Conservation (phyloP, 1,139 yeast genomes). For the Pichia sp. region DNA sequence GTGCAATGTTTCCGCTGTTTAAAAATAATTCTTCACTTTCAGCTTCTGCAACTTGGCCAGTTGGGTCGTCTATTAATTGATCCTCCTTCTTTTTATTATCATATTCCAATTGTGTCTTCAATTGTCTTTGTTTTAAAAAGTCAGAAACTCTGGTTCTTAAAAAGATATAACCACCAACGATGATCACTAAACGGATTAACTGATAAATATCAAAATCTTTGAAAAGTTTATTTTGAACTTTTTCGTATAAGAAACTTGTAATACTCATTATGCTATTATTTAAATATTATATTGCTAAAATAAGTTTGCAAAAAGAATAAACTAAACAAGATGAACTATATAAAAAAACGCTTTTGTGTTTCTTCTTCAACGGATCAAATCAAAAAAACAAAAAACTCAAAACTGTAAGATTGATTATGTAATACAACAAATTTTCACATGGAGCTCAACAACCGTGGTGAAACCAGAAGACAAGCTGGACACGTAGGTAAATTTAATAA, state of each 20-base stretch:
- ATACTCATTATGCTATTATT: slow-evolving; percentile 1
- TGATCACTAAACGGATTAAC: slow-evolving; percentile 35
- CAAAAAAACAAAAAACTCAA: too few species aligned
- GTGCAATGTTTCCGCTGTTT: slow-evolving; percentile 4
- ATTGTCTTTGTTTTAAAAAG: slow-evolving; percentile 43
- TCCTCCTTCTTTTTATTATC: slow-evolving; percentile 42
- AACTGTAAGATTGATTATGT: too few species aligned
- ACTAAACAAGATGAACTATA: too few species aligned
- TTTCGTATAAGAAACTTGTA: slow-evolving; percentile 14
- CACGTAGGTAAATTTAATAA: too few species aligned
- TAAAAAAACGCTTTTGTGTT: too few species aligned
- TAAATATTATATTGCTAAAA: too few species aligned
- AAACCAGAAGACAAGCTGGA: too few species aligned
- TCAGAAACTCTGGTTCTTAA: slow-evolving; percentile 37
- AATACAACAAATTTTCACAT: too few species aligned
- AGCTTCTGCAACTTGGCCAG: slow-evolving; percentile 14
- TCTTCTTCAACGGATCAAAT: too few species aligned
- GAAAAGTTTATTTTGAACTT: slow-evolving; percentile 10
- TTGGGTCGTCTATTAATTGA: slow-evolving; percentile 26
- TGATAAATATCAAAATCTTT: slow-evolving; percentile 32
- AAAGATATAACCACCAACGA: slow-evolving; percentile 41
- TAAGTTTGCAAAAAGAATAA: background rate
- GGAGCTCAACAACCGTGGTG: too few species aligned
- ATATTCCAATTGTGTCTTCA: slow-evolving; percentile 42
- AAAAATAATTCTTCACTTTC: slow-evolving; percentile 13